Conservation (phyloP, 2,329 filamentous ascomycete species). For the Domatiomyces catenatus region DNA sequence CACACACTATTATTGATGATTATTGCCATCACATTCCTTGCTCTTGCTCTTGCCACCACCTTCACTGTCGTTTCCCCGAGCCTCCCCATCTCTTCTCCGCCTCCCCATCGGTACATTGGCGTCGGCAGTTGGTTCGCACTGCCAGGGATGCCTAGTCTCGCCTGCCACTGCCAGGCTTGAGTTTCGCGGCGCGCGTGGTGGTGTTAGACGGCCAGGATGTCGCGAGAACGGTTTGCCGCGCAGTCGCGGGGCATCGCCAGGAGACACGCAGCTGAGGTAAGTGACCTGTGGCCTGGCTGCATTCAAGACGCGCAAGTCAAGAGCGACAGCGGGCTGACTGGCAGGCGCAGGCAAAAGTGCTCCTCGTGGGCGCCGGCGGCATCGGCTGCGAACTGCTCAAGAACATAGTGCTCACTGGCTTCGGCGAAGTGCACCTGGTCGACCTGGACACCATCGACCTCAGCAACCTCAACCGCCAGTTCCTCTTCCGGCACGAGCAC, state of each 20-base stretch:
- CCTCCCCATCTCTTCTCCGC: constrained; percentile 3
- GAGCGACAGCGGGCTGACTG: neutral
- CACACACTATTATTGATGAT: no score
- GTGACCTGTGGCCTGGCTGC: constrained; percentile 11
- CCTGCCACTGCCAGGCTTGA: neutral
- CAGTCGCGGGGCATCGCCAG: constrained; percentile 57
- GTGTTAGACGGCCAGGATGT: constrained; percentile 18
- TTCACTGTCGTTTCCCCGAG: constrained; percentile 1
- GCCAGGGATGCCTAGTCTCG: neutral
- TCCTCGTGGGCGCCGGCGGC: constrained; percentile 91
- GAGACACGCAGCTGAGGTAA: constrained; percentile 53
- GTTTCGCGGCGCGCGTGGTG: neutral
- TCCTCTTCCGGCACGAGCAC: constrained; percentile 89
- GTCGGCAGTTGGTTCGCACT: neutral
- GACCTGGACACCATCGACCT: constrained; percentile 97
- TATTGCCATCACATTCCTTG: neutral
- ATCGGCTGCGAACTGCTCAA: constrained; percentile 97
- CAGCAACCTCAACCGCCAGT: constrained; percentile 94
- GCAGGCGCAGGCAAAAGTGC: constrained; percentile 52
- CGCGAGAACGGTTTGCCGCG: constrained; percentile 34
- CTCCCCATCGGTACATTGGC: neutral
- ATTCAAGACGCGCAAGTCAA: neutral
- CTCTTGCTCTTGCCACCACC: neutral
- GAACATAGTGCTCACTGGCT: constrained; percentile 82
- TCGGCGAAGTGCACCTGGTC: constrained; percentile 84